These are phyloP conservation scores for Ambrosia artemisiifolia DNA, from an alignment of 129 eudicot genomes.

Conservation along the genomic window DNA sequence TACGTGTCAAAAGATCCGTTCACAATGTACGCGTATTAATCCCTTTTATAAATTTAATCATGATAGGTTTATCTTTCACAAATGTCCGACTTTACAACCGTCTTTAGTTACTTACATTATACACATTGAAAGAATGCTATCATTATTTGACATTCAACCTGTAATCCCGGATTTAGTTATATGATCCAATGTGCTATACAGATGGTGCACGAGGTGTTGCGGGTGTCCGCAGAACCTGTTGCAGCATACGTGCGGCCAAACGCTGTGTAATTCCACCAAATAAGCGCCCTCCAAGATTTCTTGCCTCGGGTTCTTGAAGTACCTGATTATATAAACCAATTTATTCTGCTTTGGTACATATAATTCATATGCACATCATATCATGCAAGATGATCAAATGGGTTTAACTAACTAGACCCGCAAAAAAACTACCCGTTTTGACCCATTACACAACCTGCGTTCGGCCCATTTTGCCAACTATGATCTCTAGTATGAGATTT, in stretches of 20 bases:
- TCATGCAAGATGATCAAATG: slow-evolving; percentile 2
- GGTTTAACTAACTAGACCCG: not conserved
- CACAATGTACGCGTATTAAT: too few species aligned
- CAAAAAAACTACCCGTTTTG: not conserved
- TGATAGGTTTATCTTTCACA: not conserved
- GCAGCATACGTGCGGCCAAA: slow-evolving; percentile 89
- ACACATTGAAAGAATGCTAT: slow-evolving; percentile 32
- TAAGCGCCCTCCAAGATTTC: slow-evolving; percentile 73
- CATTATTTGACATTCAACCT: slow-evolving; percentile 7
- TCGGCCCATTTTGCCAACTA: not conserved
- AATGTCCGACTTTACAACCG: slow-evolving; percentile 24
- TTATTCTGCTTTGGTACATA: slow-evolving; percentile 7
- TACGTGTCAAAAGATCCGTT: too few species aligned
- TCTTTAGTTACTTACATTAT: slow-evolving; percentile 24
- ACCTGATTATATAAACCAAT: slow-evolving; percentile 45
- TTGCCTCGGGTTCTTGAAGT: slow-evolving; percentile 87
- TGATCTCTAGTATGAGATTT: not conserved
- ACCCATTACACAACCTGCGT: not conserved
- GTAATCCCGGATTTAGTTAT: slow-evolving; percentile 7
- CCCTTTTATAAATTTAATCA: too few species aligned
- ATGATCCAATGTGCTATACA: slow-evolving; percentile 13
- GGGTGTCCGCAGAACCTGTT: slow-evolving; percentile 83
- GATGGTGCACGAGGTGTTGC: slow-evolving; percentile 39
- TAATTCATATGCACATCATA: not conserved
- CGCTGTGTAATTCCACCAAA: slow-evolving; percentile 91